Conservation (phyloP, 345 rosid species). For the Erucastrum elatum region DNA sequence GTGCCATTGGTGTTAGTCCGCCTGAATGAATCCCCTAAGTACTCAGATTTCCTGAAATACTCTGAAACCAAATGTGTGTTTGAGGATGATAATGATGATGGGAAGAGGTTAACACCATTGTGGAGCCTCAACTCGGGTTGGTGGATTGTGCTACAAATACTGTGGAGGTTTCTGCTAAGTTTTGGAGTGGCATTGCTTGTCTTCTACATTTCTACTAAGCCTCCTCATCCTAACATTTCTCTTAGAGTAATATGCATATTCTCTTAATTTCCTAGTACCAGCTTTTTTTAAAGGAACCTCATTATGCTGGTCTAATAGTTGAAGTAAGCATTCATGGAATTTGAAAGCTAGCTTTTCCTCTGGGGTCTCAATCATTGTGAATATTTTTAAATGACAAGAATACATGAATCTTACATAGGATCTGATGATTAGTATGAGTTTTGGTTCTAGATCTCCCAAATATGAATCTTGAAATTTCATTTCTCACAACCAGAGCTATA, state of each 20-base stretch:
- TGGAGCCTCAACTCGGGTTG: slow-evolving; percentile 47
- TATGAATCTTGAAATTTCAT: background rate
- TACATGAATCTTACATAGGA: background rate
- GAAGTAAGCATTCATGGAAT: no score
- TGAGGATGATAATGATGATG: slow-evolving; percentile 26
- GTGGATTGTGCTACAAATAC: slow-evolving; percentile 66
- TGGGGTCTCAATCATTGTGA: background rate
- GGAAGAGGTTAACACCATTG: slow-evolving; percentile 54
- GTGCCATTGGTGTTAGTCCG: slow-evolving; percentile 25
- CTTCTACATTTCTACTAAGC: slow-evolving; percentile 77
- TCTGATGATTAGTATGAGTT: background rate
- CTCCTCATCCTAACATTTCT: slow-evolving; percentile 69
- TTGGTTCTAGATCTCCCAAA: background rate
- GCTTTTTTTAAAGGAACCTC: background rate
- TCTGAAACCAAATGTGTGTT: slow-evolving; percentile 50
- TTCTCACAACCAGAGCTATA: background rate
- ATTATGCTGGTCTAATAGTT: no score
- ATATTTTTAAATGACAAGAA: background rate
- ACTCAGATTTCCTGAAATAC: slow-evolving; percentile 52
- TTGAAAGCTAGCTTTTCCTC: no score
- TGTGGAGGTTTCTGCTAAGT: slow-evolving; percentile 77
- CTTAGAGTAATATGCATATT: slow-evolving; percentile 52
- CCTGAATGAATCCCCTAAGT: slow-evolving; percentile 47
- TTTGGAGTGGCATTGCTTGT: slow-evolving; percentile 73
- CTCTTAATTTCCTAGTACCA: background rate